Evolutionary conservation across 2,329 filamentous ascomycete genomes (phyloP), one percentile per base, ranked within the genome.

Genomic region (Myriosclerotinia duriaeana): DNA sequence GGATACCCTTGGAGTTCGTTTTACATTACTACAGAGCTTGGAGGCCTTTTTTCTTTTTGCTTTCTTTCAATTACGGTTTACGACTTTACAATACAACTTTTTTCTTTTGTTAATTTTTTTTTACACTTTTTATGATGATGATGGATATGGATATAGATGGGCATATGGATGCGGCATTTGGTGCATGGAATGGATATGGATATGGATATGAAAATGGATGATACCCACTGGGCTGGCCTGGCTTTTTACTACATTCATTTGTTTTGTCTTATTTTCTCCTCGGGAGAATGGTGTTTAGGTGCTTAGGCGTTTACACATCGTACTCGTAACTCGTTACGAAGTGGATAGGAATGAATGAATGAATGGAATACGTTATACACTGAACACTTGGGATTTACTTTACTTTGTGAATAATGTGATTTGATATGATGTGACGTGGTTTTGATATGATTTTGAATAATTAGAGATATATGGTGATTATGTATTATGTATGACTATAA

Each of bases 1-100:
- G n/a, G 26, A 61, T 61, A 61, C 34, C 58, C 44, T 26, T 6
- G 58, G 58, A 61, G 30, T 60, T 60, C n/a, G 14, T n/a, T 22
- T 60, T 60, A 38, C 20, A 48, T 48, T 34, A 36, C 11, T 14
- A 46, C 17, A 17, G 26, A 34, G 55, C 42, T 58, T n/a, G 3
- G 30, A 38, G 30, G 44, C 11, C 30, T 22, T 12, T 50, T 50
- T 50, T 26, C 14, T 50, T 36, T 50, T 14, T 30, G 5, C 12
- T 22, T 50, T 36, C 44, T 48, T 44, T 30, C 20, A 3, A 5
- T 36, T 38, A 5, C 1, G 6, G 4, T 17, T 46, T 46, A 7
- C 2, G 3, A 26, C 20, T 50, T 17, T 20, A 60, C 30, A 48
- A 50, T 38, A 48, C n/a, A 50, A 50, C 56, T 26, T 20, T 50